Evolutionary conservation across 1,284 basidiomycete species (phyloP).

Genomic region (Trichosporon inkin): DNA sequence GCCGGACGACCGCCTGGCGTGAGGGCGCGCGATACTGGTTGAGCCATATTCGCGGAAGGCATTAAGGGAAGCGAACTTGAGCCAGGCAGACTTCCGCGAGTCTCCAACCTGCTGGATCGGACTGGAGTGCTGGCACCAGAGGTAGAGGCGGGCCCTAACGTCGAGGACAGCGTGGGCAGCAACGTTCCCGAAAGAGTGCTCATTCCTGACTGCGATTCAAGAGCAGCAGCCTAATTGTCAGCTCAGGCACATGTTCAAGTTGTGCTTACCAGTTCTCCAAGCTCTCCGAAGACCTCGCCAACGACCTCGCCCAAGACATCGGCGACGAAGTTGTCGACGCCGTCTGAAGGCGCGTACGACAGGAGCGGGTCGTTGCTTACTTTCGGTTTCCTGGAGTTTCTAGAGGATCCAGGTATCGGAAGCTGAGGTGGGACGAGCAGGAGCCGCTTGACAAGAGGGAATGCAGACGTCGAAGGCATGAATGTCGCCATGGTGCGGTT

Average conservation of each 20-base stretch:
- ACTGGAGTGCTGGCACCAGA: slow-evolving; percentile 9
- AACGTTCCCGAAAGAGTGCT: slow-evolving; percentile 47
- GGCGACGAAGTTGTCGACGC: slow-evolving; percentile 59
- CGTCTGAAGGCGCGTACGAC: slow-evolving; percentile 31
- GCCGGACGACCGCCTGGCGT: slow-evolving; percentile 45
- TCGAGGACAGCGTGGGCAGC: slow-evolving; percentile 43
- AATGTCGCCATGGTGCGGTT: slow-evolving; percentile 37
- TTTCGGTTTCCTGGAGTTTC: neutral
- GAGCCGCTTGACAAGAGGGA: slow-evolving; percentile 61
- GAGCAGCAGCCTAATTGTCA: slow-evolving; percentile 39
- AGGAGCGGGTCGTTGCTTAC: slow-evolving; percentile 14
- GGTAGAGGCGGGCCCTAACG: slow-evolving; percentile 13
- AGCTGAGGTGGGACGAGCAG: slow-evolving; percentile 54
- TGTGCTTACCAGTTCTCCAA: slow-evolving; percentile 60
- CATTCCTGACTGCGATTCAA: slow-evolving; percentile 48
- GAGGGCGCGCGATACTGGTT: slow-evolving; percentile 32
- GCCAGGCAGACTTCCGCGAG: neutral
- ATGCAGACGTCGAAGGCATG: slow-evolving; percentile 60
- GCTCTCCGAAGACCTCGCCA: slow-evolving; percentile 74
- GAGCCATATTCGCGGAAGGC: slow-evolving; percentile 25
- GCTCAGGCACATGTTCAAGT: neutral
- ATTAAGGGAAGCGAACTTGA: slow-evolving; percentile 23
- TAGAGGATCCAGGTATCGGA: neutral
- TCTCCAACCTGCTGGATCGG: neutral
- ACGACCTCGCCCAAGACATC: slow-evolving; percentile 81